Conservation (phyloP, 305 asterid genomes). For the Plantago coronopus region DNA sequence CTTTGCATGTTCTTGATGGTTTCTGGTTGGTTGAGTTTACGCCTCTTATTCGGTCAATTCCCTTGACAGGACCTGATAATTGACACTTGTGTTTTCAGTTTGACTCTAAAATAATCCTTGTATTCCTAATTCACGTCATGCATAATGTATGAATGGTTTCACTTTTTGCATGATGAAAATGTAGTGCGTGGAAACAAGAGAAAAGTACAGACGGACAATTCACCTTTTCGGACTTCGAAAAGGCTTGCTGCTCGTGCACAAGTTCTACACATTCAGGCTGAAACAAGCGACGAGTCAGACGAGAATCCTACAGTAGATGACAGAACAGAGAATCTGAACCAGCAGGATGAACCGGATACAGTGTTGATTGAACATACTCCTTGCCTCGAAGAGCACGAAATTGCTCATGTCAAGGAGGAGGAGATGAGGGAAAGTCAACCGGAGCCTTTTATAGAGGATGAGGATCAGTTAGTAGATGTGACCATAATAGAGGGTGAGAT, state of each 20-base stretch:
- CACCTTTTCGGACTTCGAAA: not conserved
- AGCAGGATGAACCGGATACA: not conserved
- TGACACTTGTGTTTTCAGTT: too few species aligned
- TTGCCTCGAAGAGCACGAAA: slow-evolving; percentile 4
- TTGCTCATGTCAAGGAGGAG: not conserved
- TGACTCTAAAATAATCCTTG: too few species aligned
- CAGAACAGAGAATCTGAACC: not conserved
- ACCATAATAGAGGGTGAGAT: not conserved
- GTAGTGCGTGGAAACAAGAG: not conserved
- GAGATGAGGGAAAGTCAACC: not conserved
- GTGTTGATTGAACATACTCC: not conserved
- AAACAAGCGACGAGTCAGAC: slow-evolving; percentile 2
- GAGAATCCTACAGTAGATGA: not conserved
- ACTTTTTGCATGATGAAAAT: not conserved
- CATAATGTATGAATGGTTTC: not conserved
- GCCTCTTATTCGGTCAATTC: too few species aligned
- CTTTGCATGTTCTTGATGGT: too few species aligned
- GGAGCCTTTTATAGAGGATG: not conserved
- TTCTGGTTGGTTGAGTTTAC: too few species aligned
- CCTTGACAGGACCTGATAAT: too few species aligned
- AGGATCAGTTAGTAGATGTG: slow-evolving; percentile 6
- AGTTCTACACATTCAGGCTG: not conserved
- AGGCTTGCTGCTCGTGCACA: slow-evolving; percentile 9
- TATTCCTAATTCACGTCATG: not conserved
- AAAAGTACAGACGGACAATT: not conserved